Percentiles rank a stretch among this genome's conserved stretches.
phyloP scores from a whole-genome alignment of 2,329 filamentous ascomycete species.

The Didymella glomerata region DNA sequence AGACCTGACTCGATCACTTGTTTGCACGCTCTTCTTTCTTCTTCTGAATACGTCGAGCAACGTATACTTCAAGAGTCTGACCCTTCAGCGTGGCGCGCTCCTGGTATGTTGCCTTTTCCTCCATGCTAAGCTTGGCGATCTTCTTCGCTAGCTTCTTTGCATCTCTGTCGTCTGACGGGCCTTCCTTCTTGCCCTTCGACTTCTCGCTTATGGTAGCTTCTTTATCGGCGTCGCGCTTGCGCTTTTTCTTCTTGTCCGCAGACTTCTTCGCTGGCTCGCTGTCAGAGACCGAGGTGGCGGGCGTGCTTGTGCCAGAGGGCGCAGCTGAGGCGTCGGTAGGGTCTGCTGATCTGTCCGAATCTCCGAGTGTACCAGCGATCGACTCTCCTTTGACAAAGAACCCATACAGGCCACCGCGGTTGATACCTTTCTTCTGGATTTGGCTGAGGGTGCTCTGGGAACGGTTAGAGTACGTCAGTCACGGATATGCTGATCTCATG shows the following conservation, averaged over 20 bases:
- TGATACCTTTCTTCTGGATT: constrained; percentile 57
- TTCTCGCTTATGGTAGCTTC: constrained; percentile 28
- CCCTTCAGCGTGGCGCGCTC: constrained; percentile 49
- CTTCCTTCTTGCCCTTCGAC: constrained; percentile 16
- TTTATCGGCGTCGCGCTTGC: constrained; percentile 32
- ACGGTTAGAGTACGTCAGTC: constrained; percentile 29
- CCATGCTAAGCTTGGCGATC: constrained; percentile 37
- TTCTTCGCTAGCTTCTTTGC: constrained; percentile 33
- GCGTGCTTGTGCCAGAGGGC: constrained; percentile 35
- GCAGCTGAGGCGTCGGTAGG: constrained; percentile 30
- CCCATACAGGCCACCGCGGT: constrained; percentile 72
- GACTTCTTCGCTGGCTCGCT: constrained; percentile 26
- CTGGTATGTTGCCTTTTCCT: constrained; percentile 44
- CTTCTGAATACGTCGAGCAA: constrained; percentile 47
- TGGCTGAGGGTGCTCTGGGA: constrained; percentile 63
- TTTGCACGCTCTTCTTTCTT: constrained; percentile 34
- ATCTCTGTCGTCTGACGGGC: constrained; percentile 9
- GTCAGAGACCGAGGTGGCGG: constrained; percentile 40
- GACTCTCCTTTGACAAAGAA: constrained; percentile 85
- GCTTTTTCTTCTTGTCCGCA: constrained; percentile 37
- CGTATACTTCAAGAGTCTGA: constrained; percentile 49
- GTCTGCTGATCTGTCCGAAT: constrained; percentile 28
- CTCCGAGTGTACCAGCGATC: constrained; percentile 72
- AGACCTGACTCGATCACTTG: not conserved
- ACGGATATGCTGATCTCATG: not conserved